Evolutionary conservation across 2,329 filamentous ascomycete species (phyloP).

Genomic region (Plenodomus biglobosus): DNA sequence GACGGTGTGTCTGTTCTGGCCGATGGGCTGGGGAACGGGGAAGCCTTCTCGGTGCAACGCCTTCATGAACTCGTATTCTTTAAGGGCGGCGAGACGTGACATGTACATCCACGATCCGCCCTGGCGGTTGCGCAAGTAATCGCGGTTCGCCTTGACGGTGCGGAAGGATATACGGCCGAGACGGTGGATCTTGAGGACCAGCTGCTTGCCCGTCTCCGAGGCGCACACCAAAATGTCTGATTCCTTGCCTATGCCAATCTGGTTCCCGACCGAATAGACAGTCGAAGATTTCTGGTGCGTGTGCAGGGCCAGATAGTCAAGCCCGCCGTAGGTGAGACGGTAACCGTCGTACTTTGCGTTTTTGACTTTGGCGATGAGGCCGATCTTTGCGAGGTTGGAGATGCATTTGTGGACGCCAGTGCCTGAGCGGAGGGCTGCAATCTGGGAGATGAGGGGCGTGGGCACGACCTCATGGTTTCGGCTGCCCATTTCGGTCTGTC

Average conservation of each 20-base stretch:
- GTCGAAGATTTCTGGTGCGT: conserved; percentile 76
- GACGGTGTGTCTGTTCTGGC: conserved; percentile 91
- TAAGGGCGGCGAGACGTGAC: conserved; percentile 85
- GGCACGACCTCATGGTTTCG: conserved; percentile 98
- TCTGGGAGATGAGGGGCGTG: conserved; percentile 80
- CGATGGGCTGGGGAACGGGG: conserved; percentile 82
- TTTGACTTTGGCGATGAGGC: conserved; percentile 87
- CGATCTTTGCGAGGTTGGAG: conserved; percentile 85
- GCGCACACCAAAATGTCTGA: conserved; percentile 96
- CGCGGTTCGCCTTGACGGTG: conserved; percentile 91
- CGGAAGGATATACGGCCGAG: conserved; percentile 95
- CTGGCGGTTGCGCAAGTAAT: conserved; percentile 82
- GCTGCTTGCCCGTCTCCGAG: conserved; percentile 72
- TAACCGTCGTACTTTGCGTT: conserved; percentile 98
- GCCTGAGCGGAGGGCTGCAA: conserved; percentile 72
- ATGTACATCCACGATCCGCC: conserved; percentile 98
- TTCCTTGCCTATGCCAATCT: conserved; percentile 96
- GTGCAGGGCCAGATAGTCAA: conserved; percentile 96
- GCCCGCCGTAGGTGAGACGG: conserved; percentile 90
- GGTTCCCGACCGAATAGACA: conserved; percentile 89
- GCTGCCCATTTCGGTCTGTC: conserved; percentile 85
- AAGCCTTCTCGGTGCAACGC: conserved; percentile 82
- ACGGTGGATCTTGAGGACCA: conserved; percentile 92
- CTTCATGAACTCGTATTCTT: conserved; percentile 93
- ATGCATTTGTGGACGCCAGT: conserved; percentile 84